These are phyloP conservation scores for Euphorbia peplus DNA, from an alignment of 345 rosid genomes.

Conservation along the genomic window DNA sequence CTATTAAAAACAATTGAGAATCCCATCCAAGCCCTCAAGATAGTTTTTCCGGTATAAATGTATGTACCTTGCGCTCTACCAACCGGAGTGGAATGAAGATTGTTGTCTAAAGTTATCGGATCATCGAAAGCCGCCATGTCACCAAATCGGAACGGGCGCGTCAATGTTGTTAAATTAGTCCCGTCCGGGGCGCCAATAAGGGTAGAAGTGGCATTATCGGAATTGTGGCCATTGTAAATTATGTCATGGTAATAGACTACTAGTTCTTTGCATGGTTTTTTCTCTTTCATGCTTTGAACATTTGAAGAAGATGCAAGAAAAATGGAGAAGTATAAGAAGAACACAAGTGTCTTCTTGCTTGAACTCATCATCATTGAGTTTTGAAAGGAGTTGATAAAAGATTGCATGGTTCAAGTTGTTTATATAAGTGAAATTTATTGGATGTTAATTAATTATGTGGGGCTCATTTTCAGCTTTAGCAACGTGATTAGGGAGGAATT, in stretches of 20 bases:
- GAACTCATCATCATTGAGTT: too few species aligned
- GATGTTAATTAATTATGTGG: too few species aligned
- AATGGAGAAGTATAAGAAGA: neutral
- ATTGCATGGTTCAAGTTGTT: too few species aligned
- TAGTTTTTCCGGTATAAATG: constrained; percentile 13
- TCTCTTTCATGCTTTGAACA: neutral
- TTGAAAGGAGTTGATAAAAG: too few species aligned
- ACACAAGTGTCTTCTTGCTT: too few species aligned
- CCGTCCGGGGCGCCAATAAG: constrained; percentile 43
- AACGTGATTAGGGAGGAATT: too few species aligned
- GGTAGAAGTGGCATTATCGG: constrained; percentile 40
- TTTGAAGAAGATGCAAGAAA: neutral
- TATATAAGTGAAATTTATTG: too few species aligned
- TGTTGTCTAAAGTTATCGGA: constrained; percentile 50
- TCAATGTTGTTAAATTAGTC: constrained; percentile 32
- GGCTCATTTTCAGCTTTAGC: too few species aligned
- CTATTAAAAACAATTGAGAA: constrained; percentile 63
- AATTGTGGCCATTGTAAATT: constrained; percentile 47
- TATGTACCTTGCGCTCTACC: constrained; percentile 55
- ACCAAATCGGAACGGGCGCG: constrained; percentile 38
- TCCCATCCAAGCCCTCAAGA: constrained; percentile 41
- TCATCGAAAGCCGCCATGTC: constrained; percentile 47
- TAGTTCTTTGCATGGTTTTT: constrained; percentile 37
- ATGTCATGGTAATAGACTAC: constrained; percentile 47
- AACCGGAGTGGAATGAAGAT: constrained; percentile 35